Conservation (phyloP, 805 yeast genomes). For the Starmerella bacillaris region DNA sequence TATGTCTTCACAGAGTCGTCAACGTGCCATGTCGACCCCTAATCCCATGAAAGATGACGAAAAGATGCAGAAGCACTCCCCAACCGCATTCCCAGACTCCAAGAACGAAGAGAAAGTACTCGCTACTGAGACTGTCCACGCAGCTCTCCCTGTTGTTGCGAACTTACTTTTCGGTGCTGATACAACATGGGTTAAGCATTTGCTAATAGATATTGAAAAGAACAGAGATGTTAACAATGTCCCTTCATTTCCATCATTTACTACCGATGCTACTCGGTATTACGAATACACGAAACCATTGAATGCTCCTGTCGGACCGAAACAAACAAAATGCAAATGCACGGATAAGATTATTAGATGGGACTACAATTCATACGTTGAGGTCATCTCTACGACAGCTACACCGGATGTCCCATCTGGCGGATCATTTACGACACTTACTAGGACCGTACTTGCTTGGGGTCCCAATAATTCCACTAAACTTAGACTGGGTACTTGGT, state of each 20-base stretch:
- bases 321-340: constrained; percentile 61
- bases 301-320: constrained; percentile 77
- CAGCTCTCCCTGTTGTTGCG: constrained; percentile 64
- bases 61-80: constrained; percentile 31
- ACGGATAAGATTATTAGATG: constrained; percentile 43
- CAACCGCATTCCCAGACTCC: constrained; percentile 36
- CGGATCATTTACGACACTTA: constrained; percentile 43
- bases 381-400: constrained; percentile 41
- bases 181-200: constrained; percentile 29
- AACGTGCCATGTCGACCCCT: not conserved
- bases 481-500: constrained; percentile 45
- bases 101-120: constrained; percentile 35
- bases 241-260: constrained; percentile 16
- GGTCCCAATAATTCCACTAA: constrained; percentile 41
- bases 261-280: constrained; percentile 22
- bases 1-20: not conserved
- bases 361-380: constrained; percentile 38
- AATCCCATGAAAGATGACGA: not conserved
- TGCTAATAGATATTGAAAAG: constrained; percentile 21
- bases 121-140: constrained; percentile 35
- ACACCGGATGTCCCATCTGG: constrained; percentile 98
- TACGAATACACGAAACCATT: constrained; percentile 60
- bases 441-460: constrained; percentile 38
- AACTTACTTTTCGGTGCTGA: constrained; percentile 52
- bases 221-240: constrained; percentile 20